Percentiles rank a stretch among this genome's conserved stretches.
Conservation (phyloP, 139 green algal genomes). For the Chloropicon primus region DNA sequence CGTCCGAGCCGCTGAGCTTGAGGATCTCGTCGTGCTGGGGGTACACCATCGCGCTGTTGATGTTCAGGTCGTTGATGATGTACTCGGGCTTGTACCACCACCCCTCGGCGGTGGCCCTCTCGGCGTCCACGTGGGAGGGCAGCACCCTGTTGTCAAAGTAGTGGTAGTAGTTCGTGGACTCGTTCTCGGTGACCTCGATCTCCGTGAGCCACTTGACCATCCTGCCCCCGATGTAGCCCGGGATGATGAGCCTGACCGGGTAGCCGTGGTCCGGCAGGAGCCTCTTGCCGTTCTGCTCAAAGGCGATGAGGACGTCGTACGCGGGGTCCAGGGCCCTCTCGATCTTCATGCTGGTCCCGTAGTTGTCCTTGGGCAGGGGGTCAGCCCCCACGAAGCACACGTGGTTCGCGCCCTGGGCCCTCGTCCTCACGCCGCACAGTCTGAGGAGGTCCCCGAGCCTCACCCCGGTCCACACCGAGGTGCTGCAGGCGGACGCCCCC, state of each 20-base stretch:
- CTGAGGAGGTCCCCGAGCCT: constrained; percentile 63
- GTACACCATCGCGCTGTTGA: constrained; percentile 76
- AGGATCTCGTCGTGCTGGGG: constrained; percentile 83
- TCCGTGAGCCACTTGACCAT: constrained; percentile 79
- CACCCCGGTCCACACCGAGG: constrained; percentile 55
- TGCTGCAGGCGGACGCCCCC: constrained; percentile 58
- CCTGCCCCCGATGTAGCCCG: constrained; percentile 64
- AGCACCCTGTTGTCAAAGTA: constrained; percentile 95
- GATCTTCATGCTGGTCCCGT: constrained; percentile 46
- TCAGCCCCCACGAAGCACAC: constrained; percentile 20
- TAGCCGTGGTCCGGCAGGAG: constrained; percentile 63
- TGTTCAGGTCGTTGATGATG: constrained; percentile 98
- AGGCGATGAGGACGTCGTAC: constrained; percentile 58
- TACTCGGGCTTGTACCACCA: constrained; percentile 97
- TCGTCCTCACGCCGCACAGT: neutral
- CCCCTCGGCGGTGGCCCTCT: constrained; percentile 59
- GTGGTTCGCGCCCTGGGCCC: constrained; percentile 5
- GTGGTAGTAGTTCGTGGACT: constrained; percentile 92
- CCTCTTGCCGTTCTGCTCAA: constrained; percentile 54
- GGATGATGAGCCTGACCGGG: constrained; percentile 67
- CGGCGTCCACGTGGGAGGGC: constrained; percentile 78
- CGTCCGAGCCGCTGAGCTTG: constrained; percentile 17
- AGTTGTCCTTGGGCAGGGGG: constrained; percentile 32
- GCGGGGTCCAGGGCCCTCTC: constrained; percentile 42
- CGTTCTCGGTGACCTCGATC: constrained; percentile 61